A percentile compares a stretch with the other conserved stretches of the same genome.
These are phyloP conservation scores for Asterochloris erici DNA, from an alignment of 139 green algal species.

Conservation along the genomic window DNA sequence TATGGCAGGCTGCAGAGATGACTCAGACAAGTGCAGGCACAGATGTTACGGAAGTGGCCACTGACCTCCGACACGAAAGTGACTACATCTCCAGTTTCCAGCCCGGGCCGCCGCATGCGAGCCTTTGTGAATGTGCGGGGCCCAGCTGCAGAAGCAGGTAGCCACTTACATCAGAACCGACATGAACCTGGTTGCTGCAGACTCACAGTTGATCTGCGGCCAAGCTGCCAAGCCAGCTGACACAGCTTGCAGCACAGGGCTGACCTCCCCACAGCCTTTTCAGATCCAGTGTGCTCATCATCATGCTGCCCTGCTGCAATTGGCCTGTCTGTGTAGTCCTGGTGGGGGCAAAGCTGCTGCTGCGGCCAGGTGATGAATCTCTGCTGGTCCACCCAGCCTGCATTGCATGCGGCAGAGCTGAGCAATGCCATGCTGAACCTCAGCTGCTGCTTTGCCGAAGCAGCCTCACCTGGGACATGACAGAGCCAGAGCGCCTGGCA, in stretches of 20 bases:
- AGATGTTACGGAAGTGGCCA: neutral
- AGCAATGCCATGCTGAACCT: no score
- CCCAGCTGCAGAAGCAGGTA: slow-evolving; percentile 7
- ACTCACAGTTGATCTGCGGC: neutral
- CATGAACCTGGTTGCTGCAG: neutral
- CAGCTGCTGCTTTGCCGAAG: no score
- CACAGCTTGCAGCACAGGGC: neutral
- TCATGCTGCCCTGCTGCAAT: slow-evolving; percentile 4
- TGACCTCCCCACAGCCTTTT: slow-evolving; percentile 8
- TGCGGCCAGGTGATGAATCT: slow-evolving; percentile 11
- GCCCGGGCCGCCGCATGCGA: slow-evolving; percentile 5
- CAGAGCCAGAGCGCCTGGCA: slow-evolving; percentile 3
- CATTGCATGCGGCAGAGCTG: no score
- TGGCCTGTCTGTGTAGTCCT: slow-evolving; percentile 1
- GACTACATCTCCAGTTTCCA: slow-evolving; percentile 21
- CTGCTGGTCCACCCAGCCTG: neutral
- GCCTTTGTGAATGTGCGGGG: slow-evolving; percentile 5
- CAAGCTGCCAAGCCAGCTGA: neutral
- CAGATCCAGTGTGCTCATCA: slow-evolving; percentile 1
- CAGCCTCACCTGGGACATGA: neutral
- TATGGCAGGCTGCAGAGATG: neutral
- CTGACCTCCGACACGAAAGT: slow-evolving; percentile 15
- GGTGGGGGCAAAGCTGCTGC: slow-evolving; percentile 6
- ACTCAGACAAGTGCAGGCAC: neutral
- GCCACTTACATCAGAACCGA: neutral